These are phyloP conservation scores for Sisymbrium altissimum DNA, from an alignment of 345 rosid genomes.

Conservation along the genomic window DNA sequence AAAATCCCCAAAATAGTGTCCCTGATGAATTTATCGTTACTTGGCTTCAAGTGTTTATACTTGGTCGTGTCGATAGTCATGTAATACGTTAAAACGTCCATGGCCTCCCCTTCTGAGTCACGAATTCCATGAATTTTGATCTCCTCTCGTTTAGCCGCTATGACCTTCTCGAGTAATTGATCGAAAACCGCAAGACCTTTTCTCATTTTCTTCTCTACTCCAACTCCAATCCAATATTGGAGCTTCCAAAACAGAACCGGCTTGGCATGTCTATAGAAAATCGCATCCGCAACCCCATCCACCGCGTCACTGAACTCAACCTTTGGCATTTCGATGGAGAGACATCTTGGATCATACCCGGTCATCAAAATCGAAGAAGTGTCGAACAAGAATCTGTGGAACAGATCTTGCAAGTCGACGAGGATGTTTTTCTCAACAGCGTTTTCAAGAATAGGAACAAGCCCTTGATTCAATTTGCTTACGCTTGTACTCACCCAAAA, in stretches of 20 bases:
- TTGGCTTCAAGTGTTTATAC: background rate
- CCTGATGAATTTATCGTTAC: slow-evolving; percentile 38
- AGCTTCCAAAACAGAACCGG: slow-evolving; percentile 37
- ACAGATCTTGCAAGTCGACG: slow-evolving; percentile 39
- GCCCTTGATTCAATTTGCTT: slow-evolving; percentile 1
- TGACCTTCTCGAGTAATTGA: background rate
- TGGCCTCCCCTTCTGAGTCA: slow-evolving; percentile 2
- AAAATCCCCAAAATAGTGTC: slow-evolving; percentile 40
- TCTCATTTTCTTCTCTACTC: slow-evolving; percentile 37
- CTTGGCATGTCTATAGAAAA: slow-evolving; percentile 12
- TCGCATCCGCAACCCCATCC: slow-evolving; percentile 27
- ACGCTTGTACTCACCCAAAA: slow-evolving; percentile 11
- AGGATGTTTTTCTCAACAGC: background rate
- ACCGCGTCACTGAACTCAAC: slow-evolving; percentile 24
- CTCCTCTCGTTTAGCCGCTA: slow-evolving; percentile 32
- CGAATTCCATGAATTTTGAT: background rate
- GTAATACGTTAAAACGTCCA: slow-evolving; percentile 37
- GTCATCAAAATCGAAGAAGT: slow-evolving; percentile 33
- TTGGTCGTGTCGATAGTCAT: slow-evolving; percentile 10
- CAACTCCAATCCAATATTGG: slow-evolving; percentile 27
- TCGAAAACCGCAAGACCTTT: slow-evolving; percentile 9
- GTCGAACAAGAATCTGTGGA: slow-evolving; percentile 42
- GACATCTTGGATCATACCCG: slow-evolving; percentile 38
- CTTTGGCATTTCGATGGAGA: slow-evolving; percentile 33
- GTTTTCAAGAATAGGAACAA: slow-evolving; percentile 26